Evolutionary conservation across 2,329 filamentous ascomycete genomes (phyloP), one percentile per base, ranked within the genome.

Genomic region (Trichoderma endophyticum): DNA sequence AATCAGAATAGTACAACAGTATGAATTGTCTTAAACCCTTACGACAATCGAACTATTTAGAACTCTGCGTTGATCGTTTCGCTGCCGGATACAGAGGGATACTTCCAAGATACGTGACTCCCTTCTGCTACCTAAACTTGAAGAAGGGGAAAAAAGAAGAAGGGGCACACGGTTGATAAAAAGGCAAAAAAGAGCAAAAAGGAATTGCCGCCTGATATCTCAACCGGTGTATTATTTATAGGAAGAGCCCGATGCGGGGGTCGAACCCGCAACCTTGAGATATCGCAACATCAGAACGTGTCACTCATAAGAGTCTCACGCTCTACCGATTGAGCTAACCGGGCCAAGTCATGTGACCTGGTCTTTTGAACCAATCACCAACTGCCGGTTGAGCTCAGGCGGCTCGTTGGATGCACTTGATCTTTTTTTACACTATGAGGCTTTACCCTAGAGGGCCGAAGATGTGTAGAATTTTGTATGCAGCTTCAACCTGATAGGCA

Each of bases 281-380:
- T 86, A 36, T 54, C 30, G 30, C 64, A 64, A 32, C 57, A 60
- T 63, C 68, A 70, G 68, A 70, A 70, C 68, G 68, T 70, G 68
- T 70, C 43, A 28, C 43, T 71, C 9, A n/a, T 87, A 87, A 88
- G 89, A 91, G 89, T 90, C 89, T 90, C 86, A 90, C 88, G 89
- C 88, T 91, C 89, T 91, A 90, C 80, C 80, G 79, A 81, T 81
- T 81, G 80, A 81, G 80, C 80, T 81, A 81, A 80, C 80, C 79
- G 77, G 80, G 80, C 80, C 15, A 54, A n/a, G 34, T 67, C 64
- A 57, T 34, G 32, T 57, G 64, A 67, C 14, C 8, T 43, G 15
- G 24, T 28, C 21, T 39, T 15, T n/a, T 14, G 15, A n/a, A n/a
- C 64, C 62, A 65, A 65, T 65, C 62, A 65, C 28, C 24, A 15